A percentile compares a stretch with the other conserved stretches of the same genome.
Conservation (phyloP, 495 filamentous ascomycete species). For the Hypoxylon lienhwacheense region DNA sequence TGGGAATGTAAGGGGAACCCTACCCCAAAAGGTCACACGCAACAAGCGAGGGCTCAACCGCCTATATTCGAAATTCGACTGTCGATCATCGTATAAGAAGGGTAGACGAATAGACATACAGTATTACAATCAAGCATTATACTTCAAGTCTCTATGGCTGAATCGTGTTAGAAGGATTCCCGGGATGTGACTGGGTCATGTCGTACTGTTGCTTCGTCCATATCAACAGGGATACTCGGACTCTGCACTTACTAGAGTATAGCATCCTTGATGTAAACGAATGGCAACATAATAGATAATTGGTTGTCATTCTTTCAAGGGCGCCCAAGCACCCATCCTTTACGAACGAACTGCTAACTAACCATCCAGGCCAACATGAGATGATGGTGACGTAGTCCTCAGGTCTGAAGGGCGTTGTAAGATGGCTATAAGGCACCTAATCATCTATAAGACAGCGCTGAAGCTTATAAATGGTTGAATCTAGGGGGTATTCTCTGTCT, state of each 20-base stretch:
- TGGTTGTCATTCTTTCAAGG: slow-evolving; percentile 8
- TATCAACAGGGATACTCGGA: slow-evolving; percentile 10
- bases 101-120: slow-evolving; percentile 5
- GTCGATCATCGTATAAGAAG: slow-evolving; percentile 29
- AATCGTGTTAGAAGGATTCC: slow-evolving; percentile 16
- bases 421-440: slow-evolving; percentile 49
- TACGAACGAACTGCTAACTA: slow-evolving; percentile 3
- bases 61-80: slow-evolving; percentile 14
- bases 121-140: slow-evolving; percentile 10
- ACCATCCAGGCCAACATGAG: slow-evolving; percentile 4
- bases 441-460: slow-evolving; percentile 62
- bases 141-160: slow-evolving; percentile 20
- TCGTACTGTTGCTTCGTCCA: slow-evolving; percentile 6
- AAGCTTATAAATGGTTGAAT: neutral
- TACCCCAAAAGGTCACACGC: slow-evolving; percentile 2
- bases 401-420: too few relatives aligned
- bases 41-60: slow-evolving; percentile 5
- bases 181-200: slow-evolving; percentile 22
- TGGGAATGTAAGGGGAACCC: neutral
- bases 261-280: slow-evolving; percentile 16
- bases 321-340: slow-evolving; percentile 6
- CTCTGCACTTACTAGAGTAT: slow-evolving; percentile 18
- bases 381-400: slow-evolving; percentile 10
- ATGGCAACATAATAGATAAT: slow-evolving; percentile 14
- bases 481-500: neutral